These are phyloP conservation scores for Nannizziopsis arthrosporioides DNA, from an alignment of 2,329 filamentous ascomycete species.

Conservation along the genomic window DNA sequence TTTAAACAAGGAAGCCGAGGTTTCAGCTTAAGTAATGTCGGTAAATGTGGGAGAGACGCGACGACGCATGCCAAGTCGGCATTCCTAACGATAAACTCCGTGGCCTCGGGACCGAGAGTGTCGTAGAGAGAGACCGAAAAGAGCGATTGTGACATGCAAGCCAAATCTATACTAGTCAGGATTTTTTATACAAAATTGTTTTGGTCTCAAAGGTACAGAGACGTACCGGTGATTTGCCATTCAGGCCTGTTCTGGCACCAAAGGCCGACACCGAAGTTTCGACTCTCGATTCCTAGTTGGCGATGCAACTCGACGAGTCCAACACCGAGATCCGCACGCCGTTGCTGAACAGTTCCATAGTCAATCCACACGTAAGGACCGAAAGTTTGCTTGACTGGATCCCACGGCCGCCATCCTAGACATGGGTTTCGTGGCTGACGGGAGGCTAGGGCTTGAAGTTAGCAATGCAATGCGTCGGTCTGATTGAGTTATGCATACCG, in stretches of 20 bases:
- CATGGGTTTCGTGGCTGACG: conserved; percentile 57
- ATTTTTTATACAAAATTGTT: background rate
- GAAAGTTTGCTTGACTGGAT: conserved; percentile 59
- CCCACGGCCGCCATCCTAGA: conserved; percentile 70
- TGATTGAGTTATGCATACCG: conserved; percentile 22
- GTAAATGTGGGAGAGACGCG: conserved; percentile 68
- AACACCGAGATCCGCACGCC: conserved; percentile 72
- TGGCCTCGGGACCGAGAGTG: conserved; percentile 79
- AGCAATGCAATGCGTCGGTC: conserved; percentile 10
- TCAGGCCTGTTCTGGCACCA: conserved; percentile 83
- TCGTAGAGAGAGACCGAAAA: conserved; percentile 93
- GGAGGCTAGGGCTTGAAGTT: conserved; percentile 31
- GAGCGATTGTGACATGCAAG: conserved; percentile 72
- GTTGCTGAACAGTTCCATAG: conserved; percentile 65
- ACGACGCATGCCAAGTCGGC: conserved; percentile 63
- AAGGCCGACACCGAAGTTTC: conserved; percentile 63
- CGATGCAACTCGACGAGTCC: conserved; percentile 75
- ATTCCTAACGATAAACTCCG: conserved; percentile 94
- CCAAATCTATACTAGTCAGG: conserved; percentile 52
- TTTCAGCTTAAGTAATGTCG: conserved; percentile 66
- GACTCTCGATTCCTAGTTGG: conserved; percentile 52
- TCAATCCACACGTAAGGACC: conserved; percentile 72
- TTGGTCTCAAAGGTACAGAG: background rate
- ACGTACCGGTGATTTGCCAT: conserved; percentile 68
- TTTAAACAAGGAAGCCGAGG: conserved; percentile 70